These are phyloP conservation scores for Vachellia pachyceras DNA, from an alignment of 306 rosid genomes.

Conservation along the genomic window DNA sequence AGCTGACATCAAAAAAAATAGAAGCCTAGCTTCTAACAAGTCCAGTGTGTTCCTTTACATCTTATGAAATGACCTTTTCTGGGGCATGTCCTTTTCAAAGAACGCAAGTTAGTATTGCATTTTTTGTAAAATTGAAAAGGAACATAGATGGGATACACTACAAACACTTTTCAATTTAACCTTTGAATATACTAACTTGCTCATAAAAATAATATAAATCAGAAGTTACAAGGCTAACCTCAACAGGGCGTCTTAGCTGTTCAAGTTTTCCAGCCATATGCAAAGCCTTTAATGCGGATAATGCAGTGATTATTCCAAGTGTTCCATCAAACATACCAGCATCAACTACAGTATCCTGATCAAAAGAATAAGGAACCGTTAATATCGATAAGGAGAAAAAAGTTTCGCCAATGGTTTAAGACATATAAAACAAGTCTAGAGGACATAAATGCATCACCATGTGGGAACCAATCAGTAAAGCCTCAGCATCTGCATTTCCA, in stretches of 20 bases:
- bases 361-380: conserved; percentile 33
- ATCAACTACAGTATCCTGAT: conserved; percentile 91
- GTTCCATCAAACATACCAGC: conserved; percentile 94
- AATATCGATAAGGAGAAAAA: conserved; percentile 2
- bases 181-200: conserved; percentile 1
- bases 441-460: conserved; percentile 55
- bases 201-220: conserved; percentile 12
- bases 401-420: conserved; percentile 1
- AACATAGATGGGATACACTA: not conserved
- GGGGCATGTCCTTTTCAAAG: not conserved
- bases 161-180: not conserved
- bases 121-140: not conserved
- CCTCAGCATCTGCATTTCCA: conserved; percentile 67
- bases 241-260: conserved; percentile 75
- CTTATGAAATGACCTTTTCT: conserved; percentile 5
- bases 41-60: not conserved
- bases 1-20: conserved; percentile 13
- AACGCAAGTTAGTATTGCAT: not conserved
- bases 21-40: conserved; percentile 5
- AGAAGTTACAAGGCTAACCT: conserved; percentile 58
- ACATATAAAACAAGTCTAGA: not conserved
- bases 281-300: conserved; percentile 85
- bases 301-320: conserved; percentile 80
- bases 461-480: conserved; percentile 89
- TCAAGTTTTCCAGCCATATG: conserved; percentile 58